Conservation (phyloP, 305 asterid species). For the Solanum hybrid region DNA sequence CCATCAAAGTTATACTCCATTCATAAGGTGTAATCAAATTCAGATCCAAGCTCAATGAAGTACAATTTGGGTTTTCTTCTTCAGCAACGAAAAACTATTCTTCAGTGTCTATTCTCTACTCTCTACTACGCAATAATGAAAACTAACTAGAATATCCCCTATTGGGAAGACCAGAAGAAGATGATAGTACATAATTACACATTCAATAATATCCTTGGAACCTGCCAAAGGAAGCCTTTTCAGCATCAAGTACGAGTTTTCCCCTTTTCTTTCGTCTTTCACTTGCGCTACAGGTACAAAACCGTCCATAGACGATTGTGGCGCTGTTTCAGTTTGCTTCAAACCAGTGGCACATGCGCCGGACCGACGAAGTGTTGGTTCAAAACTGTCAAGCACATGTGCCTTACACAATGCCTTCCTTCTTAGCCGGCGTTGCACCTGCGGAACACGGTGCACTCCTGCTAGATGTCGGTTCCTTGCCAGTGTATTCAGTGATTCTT, state of each 20-base stretch:
- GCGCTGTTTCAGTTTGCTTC: not conserved
- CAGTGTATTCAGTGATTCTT: not conserved
- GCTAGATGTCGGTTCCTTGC: not conserved
- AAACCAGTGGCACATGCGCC: not conserved
- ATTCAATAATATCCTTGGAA: not conserved
- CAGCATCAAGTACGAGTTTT: not conserved
- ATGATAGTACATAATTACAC: not conserved
- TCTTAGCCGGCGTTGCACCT: not conserved
- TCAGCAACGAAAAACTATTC: not conserved
- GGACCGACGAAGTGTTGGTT: not conserved
- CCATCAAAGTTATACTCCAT: not conserved
- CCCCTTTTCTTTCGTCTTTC: not conserved
- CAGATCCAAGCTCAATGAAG: not conserved
- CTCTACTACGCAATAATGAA: not conserved
- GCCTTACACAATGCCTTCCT: not conserved
- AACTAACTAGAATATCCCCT: not conserved
- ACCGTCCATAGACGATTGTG: not conserved
- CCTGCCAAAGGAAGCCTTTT: not conserved
- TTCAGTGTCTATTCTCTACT: not conserved
- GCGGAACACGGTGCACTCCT: not conserved
- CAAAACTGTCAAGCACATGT: not conserved
- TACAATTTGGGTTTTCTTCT: not conserved
- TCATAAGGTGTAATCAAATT: not conserved
- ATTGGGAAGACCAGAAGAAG: not conserved
- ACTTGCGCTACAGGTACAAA: not conserved